Percentiles rank a stretch among this genome's conserved stretches.
Conservation (phyloP, 2,329 filamentous ascomycete species). For the Trichoderma asperellum region DNA sequence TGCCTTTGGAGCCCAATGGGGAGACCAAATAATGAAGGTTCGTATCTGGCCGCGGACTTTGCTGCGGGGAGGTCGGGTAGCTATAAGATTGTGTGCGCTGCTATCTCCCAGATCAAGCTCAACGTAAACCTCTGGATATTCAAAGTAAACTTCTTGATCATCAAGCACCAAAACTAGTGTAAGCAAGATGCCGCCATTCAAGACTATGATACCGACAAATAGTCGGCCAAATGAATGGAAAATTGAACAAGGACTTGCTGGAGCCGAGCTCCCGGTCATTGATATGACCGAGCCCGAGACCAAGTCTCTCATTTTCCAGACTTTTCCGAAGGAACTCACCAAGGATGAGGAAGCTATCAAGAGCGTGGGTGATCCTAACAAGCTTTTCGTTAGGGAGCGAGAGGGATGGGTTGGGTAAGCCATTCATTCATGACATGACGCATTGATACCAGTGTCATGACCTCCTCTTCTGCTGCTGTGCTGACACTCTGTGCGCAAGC, state of each 20-base stretch:
- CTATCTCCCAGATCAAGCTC: neutral
- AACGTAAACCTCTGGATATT: neutral
- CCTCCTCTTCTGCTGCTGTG: neutral
- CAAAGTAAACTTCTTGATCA: neutral
- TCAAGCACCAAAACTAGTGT: neutral
- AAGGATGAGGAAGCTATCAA: conserved; percentile 20
- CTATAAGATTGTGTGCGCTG: conserved; percentile 7
- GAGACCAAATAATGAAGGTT: neutral
- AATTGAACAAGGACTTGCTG: conserved; percentile 21
- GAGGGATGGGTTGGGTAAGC: conserved; percentile 17
- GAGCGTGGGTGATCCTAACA: conserved; percentile 1
- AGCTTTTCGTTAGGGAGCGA: conserved; percentile 4
- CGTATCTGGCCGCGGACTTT: neutral
- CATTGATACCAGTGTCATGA: neutral
- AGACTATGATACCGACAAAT: neutral
- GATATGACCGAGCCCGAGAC: conserved; percentile 9
- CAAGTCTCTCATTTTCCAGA: neutral
- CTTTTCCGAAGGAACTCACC: neutral
- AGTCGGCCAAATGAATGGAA: conserved; percentile 22
- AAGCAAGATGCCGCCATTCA: neutral
- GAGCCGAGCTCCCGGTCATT: conserved; percentile 21
- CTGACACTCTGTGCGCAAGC: neutral
- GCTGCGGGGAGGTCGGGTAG: neutral
- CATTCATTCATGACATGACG: neutral
- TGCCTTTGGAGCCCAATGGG: neutral